These are phyloP conservation scores for Syzygium jambos DNA, from an alignment of 345 rosid species.

Conservation along the genomic window DNA sequence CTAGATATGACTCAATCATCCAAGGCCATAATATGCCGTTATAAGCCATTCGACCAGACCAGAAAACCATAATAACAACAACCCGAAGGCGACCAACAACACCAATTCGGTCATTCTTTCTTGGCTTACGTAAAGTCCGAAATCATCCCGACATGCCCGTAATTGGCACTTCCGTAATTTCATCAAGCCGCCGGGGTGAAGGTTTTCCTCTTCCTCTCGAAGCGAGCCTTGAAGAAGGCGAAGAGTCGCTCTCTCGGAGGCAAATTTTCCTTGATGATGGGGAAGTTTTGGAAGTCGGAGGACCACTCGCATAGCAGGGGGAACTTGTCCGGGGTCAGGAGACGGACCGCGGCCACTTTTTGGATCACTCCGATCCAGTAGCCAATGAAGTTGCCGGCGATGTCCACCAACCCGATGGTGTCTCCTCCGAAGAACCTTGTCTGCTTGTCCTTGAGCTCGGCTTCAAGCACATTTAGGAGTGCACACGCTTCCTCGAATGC, in stretches of 20 bases:
- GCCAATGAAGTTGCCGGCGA: constrained; percentile 28
- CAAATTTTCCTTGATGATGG: constrained; percentile 24
- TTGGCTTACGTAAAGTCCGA: not conserved
- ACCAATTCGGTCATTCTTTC: not conserved
- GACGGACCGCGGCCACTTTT: constrained; percentile 26
- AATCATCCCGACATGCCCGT: not conserved
- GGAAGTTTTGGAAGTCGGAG: constrained; percentile 13
- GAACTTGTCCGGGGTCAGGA: constrained; percentile 38
- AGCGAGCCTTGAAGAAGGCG: constrained; percentile 8
- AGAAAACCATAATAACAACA: not conserved
- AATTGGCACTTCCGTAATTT: not conserved
- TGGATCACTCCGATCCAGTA: constrained; percentile 27
- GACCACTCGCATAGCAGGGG: constrained; percentile 32
- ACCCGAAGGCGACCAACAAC: not conserved
- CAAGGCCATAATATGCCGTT: not conserved
- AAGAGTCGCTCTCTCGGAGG: constrained; percentile 31
- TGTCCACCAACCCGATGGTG: constrained; percentile 46
- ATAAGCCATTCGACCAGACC: not conserved
- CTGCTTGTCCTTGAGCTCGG: constrained; percentile 27
- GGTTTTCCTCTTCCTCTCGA: not conserved
- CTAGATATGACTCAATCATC: not conserved
- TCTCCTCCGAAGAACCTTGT: constrained; percentile 61
- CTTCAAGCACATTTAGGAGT: constrained; percentile 31
- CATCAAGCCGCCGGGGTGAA: not conserved
- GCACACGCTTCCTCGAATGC: constrained; percentile 24